phyloP scores from a whole-genome alignment of 2,329 filamentous ascomycete species.

The Calonectria fujianensis region DNA sequence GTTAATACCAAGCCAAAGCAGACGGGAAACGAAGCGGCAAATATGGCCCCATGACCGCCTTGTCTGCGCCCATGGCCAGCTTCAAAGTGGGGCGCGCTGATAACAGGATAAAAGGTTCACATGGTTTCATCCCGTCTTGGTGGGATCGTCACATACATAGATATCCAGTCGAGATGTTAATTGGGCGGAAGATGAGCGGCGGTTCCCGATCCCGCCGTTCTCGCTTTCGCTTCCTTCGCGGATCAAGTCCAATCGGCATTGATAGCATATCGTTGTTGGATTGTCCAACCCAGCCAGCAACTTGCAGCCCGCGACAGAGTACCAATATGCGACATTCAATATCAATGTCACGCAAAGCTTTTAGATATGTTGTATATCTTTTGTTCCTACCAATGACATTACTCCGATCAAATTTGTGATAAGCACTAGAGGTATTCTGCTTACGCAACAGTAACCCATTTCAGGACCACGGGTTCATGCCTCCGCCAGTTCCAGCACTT shows the following conservation, averaged over 20 bases:
- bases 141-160: not conserved
- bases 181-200: not conserved
- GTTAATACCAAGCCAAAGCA: too few species aligned
- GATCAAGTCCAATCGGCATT: not conserved
- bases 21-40: not conserved
- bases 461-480: not conserved
- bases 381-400: not conserved
- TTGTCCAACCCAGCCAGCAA: not conserved
- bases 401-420: not conserved
- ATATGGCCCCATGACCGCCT: not conserved
- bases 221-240: not conserved
- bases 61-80: not conserved
- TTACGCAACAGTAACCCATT: not conserved
- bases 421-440: not conserved
- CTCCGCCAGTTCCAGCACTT: not conserved
- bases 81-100: too few species aligned
- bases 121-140: not conserved
- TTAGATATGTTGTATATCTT: not conserved
- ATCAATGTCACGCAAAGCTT: not conserved
- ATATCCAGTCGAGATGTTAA: not conserved
- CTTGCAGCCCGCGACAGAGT: not conserved
- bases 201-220: not conserved
- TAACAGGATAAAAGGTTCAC: not conserved
- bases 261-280: not conserved
- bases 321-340: not conserved